Evolutionary conservation across 2,329 filamentous ascomycete species (phyloP), one percentile per base, ranked within the genome.

Genomic region (Stagonosporopsis tanaceti): DNA sequence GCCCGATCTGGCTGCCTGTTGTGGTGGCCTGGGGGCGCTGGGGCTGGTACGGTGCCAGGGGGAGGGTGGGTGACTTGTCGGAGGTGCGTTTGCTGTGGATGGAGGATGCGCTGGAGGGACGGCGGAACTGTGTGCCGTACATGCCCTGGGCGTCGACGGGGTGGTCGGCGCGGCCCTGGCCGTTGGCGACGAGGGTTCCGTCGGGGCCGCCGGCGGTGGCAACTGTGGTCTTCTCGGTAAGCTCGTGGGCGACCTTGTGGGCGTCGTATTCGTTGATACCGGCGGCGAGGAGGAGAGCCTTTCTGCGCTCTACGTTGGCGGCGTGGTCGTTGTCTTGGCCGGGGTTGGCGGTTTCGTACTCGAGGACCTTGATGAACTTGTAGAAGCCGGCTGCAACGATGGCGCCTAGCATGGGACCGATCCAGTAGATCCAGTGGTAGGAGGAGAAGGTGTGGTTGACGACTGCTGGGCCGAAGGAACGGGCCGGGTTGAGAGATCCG

Each of bases 381-480:
- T 79, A 84, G 62, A 83, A 82, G 3, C 74, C 79, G 1, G 78
- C 77, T 0, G 82, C 81, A 2, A 83, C 66, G 2, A 80, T 67
- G 2, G 61, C 64, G 7, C 79, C 78, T 0, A 80, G 70, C 6
- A 66, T 60, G 1, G 79, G 79, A 0, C 79, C 79, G 3, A 80
- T 50, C 79, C 79, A 81, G 64, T 81, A 81, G 46, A 80, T 64
- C 62, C 62, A 64, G 45, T 64, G 57, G 39, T 64, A 64, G 32
- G 15, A 1, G 14, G 76, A 72, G 57, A 80, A 81, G 4, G 57
- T 67, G 14, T 71, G 72, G 47, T 58, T 64, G 20, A 76, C 66
- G 12, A 78, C 77, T 27, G 79, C 73, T n/a, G 77, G 78, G 2
- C 78, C 79, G 57, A 81, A 79, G 2, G 75, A 77, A 25, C 79